A percentile compares a stretch with the other conserved stretches of the same genome.
These are phyloP conservation scores for Aspergillus brasiliensis DNA, from an alignment of 2,329 filamentous ascomycete species.

Conservation along the genomic window DNA sequence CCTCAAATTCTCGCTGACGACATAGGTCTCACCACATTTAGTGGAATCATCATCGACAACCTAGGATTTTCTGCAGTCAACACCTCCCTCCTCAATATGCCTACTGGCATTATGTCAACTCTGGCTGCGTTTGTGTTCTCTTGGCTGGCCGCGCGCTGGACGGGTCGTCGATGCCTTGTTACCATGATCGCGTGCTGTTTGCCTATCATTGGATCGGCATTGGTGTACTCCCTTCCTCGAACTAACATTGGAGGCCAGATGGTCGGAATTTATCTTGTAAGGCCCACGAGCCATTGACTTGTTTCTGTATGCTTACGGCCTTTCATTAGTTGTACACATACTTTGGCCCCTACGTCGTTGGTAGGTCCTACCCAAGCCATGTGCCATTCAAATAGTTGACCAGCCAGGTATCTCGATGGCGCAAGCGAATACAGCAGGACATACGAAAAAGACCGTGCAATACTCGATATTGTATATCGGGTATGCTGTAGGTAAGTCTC, in stretches of 20 bases:
- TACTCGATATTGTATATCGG: slow-evolving; percentile 45
- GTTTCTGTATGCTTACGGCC: not conserved
- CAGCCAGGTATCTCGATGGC: slow-evolving; percentile 26
- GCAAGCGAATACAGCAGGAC: slow-evolving; percentile 38
- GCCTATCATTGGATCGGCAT: slow-evolving; percentile 33
- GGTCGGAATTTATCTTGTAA: slow-evolving; percentile 42
- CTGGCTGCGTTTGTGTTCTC: slow-evolving; percentile 35
- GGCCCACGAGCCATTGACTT: not conserved
- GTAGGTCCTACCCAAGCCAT: not conserved
- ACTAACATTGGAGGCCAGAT: slow-evolving; percentile 43
- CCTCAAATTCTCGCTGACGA: not conserved
- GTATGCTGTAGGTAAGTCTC: slow-evolving; percentile 33
- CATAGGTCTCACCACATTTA: slow-evolving; percentile 36
- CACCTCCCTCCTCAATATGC: slow-evolving; percentile 42
- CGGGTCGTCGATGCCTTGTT: slow-evolving; percentile 32
- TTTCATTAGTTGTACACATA: slow-evolving; percentile 40
- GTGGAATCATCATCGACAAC: slow-evolving; percentile 41
- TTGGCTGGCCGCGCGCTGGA: slow-evolving; percentile 33
- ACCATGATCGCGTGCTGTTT: slow-evolving; percentile 33
- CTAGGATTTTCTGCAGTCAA: slow-evolving; percentile 41
- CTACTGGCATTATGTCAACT: slow-evolving; percentile 37
- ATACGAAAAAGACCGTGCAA: slow-evolving; percentile 46
- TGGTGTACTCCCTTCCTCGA: slow-evolving; percentile 33
- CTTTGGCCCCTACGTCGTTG: slow-evolving; percentile 36
- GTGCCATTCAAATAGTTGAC: not conserved